Base-by-base conservation (phyloP, 2,329 filamentous ascomycete genomes). In the Aspergillus flavus region DNA sequence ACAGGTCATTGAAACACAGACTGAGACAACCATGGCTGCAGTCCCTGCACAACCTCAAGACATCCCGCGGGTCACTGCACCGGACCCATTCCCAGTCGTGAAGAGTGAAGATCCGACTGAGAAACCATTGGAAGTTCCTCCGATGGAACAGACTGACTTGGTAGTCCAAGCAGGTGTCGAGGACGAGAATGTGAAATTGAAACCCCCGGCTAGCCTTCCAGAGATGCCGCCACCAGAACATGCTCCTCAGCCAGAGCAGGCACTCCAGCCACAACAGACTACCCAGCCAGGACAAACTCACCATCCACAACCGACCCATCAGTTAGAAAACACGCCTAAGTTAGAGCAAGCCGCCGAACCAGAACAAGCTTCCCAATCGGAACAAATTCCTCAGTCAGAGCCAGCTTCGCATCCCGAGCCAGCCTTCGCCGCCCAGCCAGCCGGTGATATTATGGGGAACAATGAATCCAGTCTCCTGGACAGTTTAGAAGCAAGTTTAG, bases 401-500 rank as follows among this genome's bases (percentile, higher is more conserved):
- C 32, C 21, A 16, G 32, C n/a, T 21, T 7, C 52, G 30, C 6
- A 36, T 55, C n/a, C 52, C 14, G 52, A 55, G 23, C 52, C 30
- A 30, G 57, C 7, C 36, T 9, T 16, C 12, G 21, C 6, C 34
- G 10, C 58, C n/a, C 56, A 55, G 23, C 52, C 30, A 30, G 57
- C 7, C 36, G 39, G 52, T 36, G 48, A 58, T 23, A 16, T 46
- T 23, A 36, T 50, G 58, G 55, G 70, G 21, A 53, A 66, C 43
- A 75, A 72, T 9, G 80, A 81, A 59, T 70, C 79, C 34, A 82
- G 84, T 72, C 68, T 84, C 36, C 70, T 84, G 32, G 81, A 80
- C 41, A 83, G 79, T 61, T 68, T 84, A 28, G 82, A 85, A 66
- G 77, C 76, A 28, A 81, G 82, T 60, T 66, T 82, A 46, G 66